Evolutionary conservation across 768 basidiomycete species (phyloP).

Genomic region (Cubamyces lactineus): DNA sequence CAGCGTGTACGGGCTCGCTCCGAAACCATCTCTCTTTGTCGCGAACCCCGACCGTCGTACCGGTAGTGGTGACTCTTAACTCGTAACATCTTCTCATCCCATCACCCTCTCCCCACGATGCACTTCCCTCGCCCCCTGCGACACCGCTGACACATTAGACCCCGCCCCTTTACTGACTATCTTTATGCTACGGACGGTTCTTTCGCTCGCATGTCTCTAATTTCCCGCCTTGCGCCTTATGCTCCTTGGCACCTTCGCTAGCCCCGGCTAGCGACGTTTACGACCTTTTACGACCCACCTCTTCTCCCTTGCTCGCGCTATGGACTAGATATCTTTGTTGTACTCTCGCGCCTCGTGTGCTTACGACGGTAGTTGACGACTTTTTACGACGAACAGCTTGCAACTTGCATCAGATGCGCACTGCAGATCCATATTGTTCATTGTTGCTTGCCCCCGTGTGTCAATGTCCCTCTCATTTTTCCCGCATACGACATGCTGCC

Average conservation of each 20-base stretch:
- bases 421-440: too few species aligned
- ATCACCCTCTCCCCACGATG: background rate
- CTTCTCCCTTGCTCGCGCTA: background rate
- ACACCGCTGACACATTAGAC: slow-evolving; percentile 13
- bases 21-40: slow-evolving; percentile 65
- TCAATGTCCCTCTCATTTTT: too few species aligned
- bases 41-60: slow-evolving; percentile 64
- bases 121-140: background rate
- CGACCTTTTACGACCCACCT: slow-evolving; percentile 12
- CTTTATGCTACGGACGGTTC: slow-evolving; percentile 16
- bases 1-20: slow-evolving; percentile 62
- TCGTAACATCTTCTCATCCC: slow-evolving; percentile 14
- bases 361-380: slow-evolving; percentile 10
- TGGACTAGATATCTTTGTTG: slow-evolving; percentile 13
- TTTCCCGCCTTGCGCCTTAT: slow-evolving; percentile 4
- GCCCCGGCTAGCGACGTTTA: background rate
- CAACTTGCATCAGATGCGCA: too few species aligned
- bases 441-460: too few species aligned
- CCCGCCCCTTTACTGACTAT: slow-evolving; percentile 9
- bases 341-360: background rate
- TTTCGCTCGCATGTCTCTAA: slow-evolving; percentile 9
- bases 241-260: background rate
- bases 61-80: slow-evolving; percentile 29
- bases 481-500: too few species aligned
- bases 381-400: slow-evolving; percentile 6